A percentile compares a stretch with the other conserved stretches of the same genome.
phyloP scores from a whole-genome alignment of 305 asterid genomes.

The Plantago coronopus region DNA sequence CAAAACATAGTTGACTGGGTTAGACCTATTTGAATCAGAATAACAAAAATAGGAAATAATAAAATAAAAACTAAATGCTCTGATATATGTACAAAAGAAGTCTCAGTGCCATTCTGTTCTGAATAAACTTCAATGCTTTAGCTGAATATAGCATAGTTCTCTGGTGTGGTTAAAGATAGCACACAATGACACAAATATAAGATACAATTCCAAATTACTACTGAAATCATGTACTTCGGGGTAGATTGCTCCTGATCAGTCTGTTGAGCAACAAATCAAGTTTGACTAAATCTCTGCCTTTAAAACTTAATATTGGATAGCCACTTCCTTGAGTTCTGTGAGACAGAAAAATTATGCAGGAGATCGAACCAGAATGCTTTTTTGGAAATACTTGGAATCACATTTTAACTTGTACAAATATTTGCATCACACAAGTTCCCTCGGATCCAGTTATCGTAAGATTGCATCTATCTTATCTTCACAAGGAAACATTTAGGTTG shows the following conservation, averaged over 20 bases:
- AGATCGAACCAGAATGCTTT: neutral
- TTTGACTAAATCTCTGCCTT: neutral
- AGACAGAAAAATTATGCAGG: neutral
- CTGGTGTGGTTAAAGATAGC: too few species aligned
- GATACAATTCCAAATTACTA: neutral
- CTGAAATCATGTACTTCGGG: neutral
- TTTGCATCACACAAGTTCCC: neutral
- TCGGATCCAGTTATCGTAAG: neutral
- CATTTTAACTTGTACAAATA: neutral
- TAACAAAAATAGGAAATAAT: too few species aligned
- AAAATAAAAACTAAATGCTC: too few species aligned
- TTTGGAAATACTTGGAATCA: neutral
- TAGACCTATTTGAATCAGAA: neutral
- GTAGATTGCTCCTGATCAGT: too few species aligned
- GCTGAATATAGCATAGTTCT: too few species aligned
- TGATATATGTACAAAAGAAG: too few species aligned
- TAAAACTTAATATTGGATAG: neutral
- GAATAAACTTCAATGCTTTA: too few species aligned
- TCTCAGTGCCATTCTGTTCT: too few species aligned
- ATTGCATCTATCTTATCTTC: neutral
- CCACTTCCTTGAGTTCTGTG: neutral
- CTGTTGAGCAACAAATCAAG: too few species aligned
- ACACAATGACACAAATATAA: too few species aligned
- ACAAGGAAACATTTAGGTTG: too few species aligned
- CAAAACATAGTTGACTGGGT: neutral